Evolutionary conservation across 345 rosid species (phyloP).

Genomic region (Triadica sebifera): DNA sequence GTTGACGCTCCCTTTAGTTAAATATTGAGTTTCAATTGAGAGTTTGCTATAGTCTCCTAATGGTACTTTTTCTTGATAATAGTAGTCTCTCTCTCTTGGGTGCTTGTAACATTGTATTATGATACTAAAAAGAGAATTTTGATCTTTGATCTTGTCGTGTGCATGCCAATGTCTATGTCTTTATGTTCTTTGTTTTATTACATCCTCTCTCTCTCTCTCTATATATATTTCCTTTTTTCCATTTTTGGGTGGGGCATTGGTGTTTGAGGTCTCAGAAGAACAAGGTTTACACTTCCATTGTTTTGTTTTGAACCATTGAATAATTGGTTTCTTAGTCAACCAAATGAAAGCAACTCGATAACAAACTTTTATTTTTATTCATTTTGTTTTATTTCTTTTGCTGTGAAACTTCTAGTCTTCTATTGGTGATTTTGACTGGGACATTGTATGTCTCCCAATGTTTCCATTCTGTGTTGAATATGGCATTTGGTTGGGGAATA

Average conservation of each 20-base stretch:
- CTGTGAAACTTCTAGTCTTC: background rate
- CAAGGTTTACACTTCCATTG: background rate
- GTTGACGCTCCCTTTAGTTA: background rate
- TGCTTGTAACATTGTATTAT: background rate
- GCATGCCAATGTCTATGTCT: background rate
- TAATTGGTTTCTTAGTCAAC: background rate
- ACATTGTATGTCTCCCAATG: background rate
- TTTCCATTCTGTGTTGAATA: background rate
- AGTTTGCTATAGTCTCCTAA: background rate
- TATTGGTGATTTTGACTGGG: background rate
- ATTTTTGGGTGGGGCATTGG: background rate
- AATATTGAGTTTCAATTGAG: background rate
- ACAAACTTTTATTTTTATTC: background rate
- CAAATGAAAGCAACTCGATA: background rate
- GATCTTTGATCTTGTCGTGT: background rate
- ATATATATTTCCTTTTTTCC: background rate
- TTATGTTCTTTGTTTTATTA: background rate
- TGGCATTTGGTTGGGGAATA: background rate
- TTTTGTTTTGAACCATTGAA: background rate
- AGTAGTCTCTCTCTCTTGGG: background rate
- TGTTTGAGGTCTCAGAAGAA: background rate
- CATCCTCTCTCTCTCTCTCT: no score
- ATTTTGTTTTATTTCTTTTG: background rate
- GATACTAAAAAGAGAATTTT: background rate
- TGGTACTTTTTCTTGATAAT: background rate